Base-by-base conservation (phyloP, 208 protist species). In the Crithidia thermophila region DNA sequence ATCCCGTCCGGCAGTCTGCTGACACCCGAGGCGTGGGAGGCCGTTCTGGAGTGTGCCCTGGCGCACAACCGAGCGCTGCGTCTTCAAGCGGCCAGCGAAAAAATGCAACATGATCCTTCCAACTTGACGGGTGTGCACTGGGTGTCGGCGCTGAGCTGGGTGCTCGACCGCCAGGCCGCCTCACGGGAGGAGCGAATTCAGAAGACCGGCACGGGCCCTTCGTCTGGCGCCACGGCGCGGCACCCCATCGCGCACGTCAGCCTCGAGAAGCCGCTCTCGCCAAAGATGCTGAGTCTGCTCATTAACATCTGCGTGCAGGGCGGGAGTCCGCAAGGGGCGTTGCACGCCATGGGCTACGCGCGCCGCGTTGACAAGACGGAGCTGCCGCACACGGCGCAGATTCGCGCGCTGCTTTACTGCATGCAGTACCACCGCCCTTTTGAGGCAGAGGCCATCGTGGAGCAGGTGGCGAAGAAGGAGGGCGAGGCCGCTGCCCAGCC, bases 251-350 rank as follows among this genome's bases (percentile, higher is more conserved):
- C 61, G 5, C 51, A 61, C 18, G 75, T 82, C 3, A 55, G 39
- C 20, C 45, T 73, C 8, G 69, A 76, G 37, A 58, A 67, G 49
- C 57, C 85, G 0, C 68, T 96, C 3, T 76, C 81, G 4, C 57
- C 51, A 11, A 59, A 63, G 33, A 77, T 88, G 72, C 72, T 94
- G 28, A 88, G 81, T 53, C 66, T 93, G 46, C 77, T 94, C 39
- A 65, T 96, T 40, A 67, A 83, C 66, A 87, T 96, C 23, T 94
- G 91, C 65, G 88, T 91, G n/a, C 65, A 79, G 45, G 88, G 76
- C 14, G 84, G 83, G 18, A 93, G 85, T 58, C 78, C 86, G 1
- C 71, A 84, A 18, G 91, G 85, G 2, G 91, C 86, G 21, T 60
- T 96, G 40, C 64, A 72, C 16, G 80, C 82, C 8, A 67, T 94